phyloP scores from a whole-genome alignment of 257 asterid species.

The Gynochthodes officinalis region DNA sequence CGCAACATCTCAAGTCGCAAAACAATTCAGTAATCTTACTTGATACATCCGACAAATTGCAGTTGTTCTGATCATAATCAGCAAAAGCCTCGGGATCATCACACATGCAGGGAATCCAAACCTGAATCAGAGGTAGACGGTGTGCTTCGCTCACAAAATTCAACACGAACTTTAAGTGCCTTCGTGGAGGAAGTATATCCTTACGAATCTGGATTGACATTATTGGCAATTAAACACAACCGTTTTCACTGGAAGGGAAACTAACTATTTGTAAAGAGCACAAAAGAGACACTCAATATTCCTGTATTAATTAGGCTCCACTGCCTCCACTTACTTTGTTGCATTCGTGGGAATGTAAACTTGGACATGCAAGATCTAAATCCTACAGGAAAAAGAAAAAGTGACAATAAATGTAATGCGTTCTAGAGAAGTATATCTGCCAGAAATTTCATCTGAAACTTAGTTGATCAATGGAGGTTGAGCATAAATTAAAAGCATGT shows the following conservation, averaged over 20 bases:
- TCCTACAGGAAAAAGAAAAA: neutral
- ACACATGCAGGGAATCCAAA: conserved; percentile 6
- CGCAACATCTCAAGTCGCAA: neutral
- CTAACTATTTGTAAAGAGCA: too few relatives aligned
- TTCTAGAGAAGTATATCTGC: too few relatives aligned
- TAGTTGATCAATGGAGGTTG: too few relatives aligned
- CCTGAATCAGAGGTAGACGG: neutral
- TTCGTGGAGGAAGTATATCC: neutral
- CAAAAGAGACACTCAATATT: too few relatives aligned
- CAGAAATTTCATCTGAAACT: too few relatives aligned
- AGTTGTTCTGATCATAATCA: neutral
- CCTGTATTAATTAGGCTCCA: neutral
- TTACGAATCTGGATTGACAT: neutral
- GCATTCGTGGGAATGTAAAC: neutral
- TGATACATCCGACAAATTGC: neutral
- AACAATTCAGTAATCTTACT: neutral
- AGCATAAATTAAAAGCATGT: too few relatives aligned
- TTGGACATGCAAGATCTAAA: neutral
- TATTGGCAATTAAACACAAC: too few relatives aligned
- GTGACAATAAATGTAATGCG: neutral
- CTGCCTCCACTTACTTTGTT: neutral
- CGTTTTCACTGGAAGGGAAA: too few relatives aligned
- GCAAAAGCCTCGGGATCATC: neutral
- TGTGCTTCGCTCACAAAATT: neutral
- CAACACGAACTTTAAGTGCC: neutral